These are phyloP conservation scores for Xylaria arbuscula DNA, from an alignment of 2,329 filamentous ascomycete species.

Conservation along the genomic window DNA sequence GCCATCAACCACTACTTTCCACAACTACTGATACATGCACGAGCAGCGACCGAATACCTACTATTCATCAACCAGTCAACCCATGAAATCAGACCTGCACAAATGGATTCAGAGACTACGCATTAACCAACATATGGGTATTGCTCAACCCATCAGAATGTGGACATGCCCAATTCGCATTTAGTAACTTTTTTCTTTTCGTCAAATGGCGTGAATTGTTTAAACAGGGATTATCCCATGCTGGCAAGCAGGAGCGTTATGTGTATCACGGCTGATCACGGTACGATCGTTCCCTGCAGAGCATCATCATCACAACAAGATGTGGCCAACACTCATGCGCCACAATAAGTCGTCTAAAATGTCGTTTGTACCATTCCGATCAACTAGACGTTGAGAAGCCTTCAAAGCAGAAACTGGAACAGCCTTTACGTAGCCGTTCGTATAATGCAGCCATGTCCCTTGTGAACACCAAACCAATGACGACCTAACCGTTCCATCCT, in stretches of 20 bases:
- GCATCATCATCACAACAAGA: constrained; percentile 17
- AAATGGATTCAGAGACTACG: not conserved
- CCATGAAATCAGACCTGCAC: not conserved
- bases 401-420: constrained; percentile 47
- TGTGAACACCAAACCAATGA: constrained; percentile 53
- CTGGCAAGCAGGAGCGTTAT: constrained; percentile 15
- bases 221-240: not conserved
- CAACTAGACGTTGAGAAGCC: constrained; percentile 51
- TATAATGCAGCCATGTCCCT: constrained; percentile 51
- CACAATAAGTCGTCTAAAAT: constrained; percentile 41
- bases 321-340: constrained; percentile 28
- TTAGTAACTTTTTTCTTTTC: constrained; percentile 3
- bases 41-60: not conserved
- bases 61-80: not conserved
- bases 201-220: constrained; percentile 10
- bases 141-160: not conserved
- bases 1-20: constrained; percentile 7
- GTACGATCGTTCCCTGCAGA: constrained; percentile 18
- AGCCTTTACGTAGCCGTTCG: constrained; percentile 47
- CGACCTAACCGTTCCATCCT: constrained; percentile 50
- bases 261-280: constrained; percentile 24
- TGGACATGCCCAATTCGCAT: not conserved
- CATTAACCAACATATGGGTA: not conserved
- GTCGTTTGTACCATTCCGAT: constrained; percentile 52
- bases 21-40: not conserved